phyloP scores from a whole-genome alignment of 1,284 basidiomycete species.

The Mycosarcoma mackinlayi region DNA sequence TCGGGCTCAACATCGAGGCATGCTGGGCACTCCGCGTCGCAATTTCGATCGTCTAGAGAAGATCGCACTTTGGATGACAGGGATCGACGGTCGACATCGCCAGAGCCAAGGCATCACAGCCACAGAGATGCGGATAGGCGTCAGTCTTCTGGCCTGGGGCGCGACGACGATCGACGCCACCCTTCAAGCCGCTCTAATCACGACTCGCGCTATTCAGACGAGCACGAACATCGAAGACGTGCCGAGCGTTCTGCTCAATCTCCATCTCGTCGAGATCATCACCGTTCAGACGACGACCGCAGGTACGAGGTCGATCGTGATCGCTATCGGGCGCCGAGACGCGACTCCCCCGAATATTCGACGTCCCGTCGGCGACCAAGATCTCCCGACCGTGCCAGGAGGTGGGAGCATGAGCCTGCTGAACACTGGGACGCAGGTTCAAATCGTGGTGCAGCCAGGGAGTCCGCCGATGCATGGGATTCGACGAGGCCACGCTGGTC shows the following conservation, averaged over 20 bases:
- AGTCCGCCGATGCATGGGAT: not conserved
- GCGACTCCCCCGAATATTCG: constrained; percentile 7
- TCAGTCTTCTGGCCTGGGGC: not conserved
- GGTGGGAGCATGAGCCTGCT: not conserved
- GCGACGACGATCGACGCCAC: constrained; percentile 6
- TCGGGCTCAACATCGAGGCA: constrained; percentile 23
- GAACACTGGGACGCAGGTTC: not conserved
- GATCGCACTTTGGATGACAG: constrained; percentile 4
- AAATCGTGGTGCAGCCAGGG: not conserved
- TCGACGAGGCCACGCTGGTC: not conserved
- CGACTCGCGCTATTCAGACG: constrained; percentile 5
- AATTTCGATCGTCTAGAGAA: constrained; percentile 11
- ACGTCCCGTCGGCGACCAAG: not conserved
- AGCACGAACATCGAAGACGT: not conserved
- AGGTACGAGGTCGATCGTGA: not conserved
- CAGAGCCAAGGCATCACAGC: constrained; percentile 1
- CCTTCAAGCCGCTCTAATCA: constrained; percentile 5
- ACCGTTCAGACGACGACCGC: no score
- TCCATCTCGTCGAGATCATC: constrained; percentile 4
- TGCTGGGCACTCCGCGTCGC: constrained; percentile 8
- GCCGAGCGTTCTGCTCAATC: not conserved
- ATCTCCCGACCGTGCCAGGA: constrained; percentile 6
- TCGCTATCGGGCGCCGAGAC: not conserved
- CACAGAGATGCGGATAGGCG: constrained; percentile 8
- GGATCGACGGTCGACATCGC: constrained; percentile 6